phyloP scores from a whole-genome alignment of 331 rosid genomes.

The Erythrophleum ivorense region DNA sequence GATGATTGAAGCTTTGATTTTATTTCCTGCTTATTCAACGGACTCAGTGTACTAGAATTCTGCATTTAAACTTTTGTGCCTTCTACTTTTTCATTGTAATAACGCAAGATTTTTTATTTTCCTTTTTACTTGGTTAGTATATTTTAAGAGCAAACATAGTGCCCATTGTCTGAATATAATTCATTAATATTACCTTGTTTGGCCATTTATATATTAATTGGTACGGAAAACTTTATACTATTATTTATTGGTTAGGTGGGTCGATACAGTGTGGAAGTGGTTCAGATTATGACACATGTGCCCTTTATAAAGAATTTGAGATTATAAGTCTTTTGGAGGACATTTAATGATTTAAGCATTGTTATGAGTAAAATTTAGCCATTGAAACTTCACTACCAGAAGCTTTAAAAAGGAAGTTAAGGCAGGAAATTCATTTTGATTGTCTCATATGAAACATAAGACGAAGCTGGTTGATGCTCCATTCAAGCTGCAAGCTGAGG shows the following conservation, averaged over 20 bases:
- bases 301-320: neutral
- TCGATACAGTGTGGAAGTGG: neutral
- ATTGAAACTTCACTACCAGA: neutral
- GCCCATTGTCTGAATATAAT: neutral
- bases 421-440: neutral
- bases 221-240: constrained; percentile 20
- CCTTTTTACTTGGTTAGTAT: neutral
- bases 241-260: constrained; percentile 24
- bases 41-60: neutral
- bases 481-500: neutral
- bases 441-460: neutral
- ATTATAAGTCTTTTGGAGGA: neutral
- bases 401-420: neutral
- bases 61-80: neutral
- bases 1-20: neutral
- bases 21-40: neutral
- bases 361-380: neutral
- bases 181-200: neutral
- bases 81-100: constrained; percentile 15
- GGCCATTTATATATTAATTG: constrained; percentile 18
- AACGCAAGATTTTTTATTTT: neutral
- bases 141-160: neutral
- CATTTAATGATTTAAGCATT: neutral
- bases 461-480: constrained; percentile 4
- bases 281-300: neutral